Percentiles rank a stretch among this genome's conserved stretches.
Evolutionary conservation across 2,329 filamentous ascomycete genomes (phyloP).

Genomic region (Parasarocladium wereldwijsianum): DNA sequence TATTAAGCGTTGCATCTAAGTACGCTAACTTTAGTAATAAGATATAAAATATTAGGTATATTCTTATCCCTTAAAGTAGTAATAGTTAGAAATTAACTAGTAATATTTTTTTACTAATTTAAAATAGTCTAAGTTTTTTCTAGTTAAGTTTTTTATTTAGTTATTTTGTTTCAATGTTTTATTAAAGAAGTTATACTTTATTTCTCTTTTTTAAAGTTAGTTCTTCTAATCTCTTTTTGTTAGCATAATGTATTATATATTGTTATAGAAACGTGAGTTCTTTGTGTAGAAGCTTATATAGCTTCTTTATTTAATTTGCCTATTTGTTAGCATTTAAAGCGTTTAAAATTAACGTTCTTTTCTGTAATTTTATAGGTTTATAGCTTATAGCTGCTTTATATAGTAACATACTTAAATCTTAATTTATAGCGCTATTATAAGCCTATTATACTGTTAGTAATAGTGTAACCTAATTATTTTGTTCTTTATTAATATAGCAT

Average conservation of each 20-base stretch:
- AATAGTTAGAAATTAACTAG: slow-evolving; percentile 8
- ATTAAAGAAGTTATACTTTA: slow-evolving; percentile 8
- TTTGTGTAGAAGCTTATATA: slow-evolving; percentile 5
- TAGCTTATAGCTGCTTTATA: neutral
- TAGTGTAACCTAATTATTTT: slow-evolving; percentile 1
- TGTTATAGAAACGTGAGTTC: too few relatives aligned
- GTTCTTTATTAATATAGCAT: slow-evolving; percentile 2
- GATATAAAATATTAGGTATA: slow-evolving; percentile 9
- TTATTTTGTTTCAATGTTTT: slow-evolving; percentile 8
- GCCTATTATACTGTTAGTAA: too few relatives aligned
- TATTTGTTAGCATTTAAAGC: neutral
- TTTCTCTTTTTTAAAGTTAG: slow-evolving; percentile 7
- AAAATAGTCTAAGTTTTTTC: slow-evolving; percentile 9
- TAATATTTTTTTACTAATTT: slow-evolving; percentile 7
- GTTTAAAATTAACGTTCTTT: neutral
- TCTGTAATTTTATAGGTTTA: neutral
- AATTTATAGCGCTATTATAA: neutral
- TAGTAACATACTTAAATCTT: neutral
- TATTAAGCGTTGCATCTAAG: slow-evolving; percentile 4
- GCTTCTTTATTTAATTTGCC: slow-evolving; percentile 2
- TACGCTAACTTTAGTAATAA: slow-evolving; percentile 7
- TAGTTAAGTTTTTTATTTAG: slow-evolving; percentile 8
- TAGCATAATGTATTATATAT: slow-evolving; percentile 6
- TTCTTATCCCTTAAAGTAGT: slow-evolving; percentile 4
- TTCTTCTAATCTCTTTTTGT: slow-evolving; percentile 7